Evolutionary conservation across 768 basidiomycete species (phyloP).

Genomic region (Collybia nuda): DNA sequence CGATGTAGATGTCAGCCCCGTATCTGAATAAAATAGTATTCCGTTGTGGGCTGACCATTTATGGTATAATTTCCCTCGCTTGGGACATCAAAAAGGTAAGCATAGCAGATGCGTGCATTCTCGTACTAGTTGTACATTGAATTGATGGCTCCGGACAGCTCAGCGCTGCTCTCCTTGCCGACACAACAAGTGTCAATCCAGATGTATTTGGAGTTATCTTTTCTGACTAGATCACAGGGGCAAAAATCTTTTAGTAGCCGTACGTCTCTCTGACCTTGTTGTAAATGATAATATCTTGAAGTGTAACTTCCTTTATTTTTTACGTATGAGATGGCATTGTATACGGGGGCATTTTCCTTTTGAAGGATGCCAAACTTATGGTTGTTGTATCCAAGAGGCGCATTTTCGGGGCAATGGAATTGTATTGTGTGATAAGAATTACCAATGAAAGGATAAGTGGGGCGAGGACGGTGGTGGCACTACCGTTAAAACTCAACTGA

Average conservation of each 20-base stretch:
- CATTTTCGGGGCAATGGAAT: background rate
- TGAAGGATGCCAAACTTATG: background rate
- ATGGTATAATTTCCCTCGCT: too few species aligned
- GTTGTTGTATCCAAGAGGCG: background rate
- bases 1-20: too few species aligned
- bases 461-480: too few species aligned
- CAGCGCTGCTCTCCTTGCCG: background rate
- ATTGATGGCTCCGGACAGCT: background rate
- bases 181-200: background rate
- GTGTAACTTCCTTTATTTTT: background rate
- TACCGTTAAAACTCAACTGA: too few species aligned
- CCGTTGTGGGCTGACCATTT: too few species aligned
- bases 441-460: too few species aligned
- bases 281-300: background rate
- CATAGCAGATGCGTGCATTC: background rate
- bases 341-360: background rate
- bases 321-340: background rate
- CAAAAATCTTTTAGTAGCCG: background rate
- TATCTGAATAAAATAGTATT: too few species aligned
- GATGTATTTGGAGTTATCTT: background rate
- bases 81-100: background rate
- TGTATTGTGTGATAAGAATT: too few species aligned
- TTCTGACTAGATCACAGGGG: background rate
- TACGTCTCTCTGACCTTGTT: background rate
- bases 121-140: background rate